Evolutionary conservation across 768 basidiomycete genomes (phyloP).

Genomic region (Phanerodontia chrysosporium): DNA sequence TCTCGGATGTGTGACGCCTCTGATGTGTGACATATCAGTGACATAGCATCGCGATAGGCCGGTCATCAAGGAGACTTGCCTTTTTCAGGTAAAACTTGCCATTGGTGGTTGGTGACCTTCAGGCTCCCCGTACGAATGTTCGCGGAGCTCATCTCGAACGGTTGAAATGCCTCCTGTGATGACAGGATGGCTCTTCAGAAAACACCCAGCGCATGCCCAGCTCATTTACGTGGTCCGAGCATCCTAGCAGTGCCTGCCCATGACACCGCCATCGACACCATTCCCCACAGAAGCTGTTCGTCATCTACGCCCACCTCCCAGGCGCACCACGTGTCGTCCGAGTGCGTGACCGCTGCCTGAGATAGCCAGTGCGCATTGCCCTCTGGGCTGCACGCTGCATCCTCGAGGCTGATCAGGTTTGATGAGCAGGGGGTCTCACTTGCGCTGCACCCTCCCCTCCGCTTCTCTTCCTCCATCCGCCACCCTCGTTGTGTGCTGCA

Average conservation of each 20-base stretch:
- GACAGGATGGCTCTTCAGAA: too few species aligned
- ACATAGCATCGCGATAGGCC: not conserved
- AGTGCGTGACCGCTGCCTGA: not conserved
- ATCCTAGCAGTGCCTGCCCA: not conserved
- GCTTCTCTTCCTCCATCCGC: not conserved
- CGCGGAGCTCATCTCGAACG: too few species aligned
- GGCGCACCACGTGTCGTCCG: not conserved
- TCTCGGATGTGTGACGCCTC: not conserved
- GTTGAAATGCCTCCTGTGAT: too few species aligned
- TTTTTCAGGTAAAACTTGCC: not conserved
- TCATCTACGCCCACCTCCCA: not conserved
- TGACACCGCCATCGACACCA: not conserved
- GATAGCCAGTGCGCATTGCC: slow-evolving; percentile 4
- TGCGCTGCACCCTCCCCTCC: not conserved
- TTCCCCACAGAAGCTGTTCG: not conserved
- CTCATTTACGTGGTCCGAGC: too few species aligned
- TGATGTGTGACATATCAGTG: not conserved
- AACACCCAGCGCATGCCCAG: too few species aligned
- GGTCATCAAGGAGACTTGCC: slow-evolving; percentile 5
- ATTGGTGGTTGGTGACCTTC: not conserved
- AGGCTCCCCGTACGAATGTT: too few species aligned
- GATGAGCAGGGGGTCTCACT: not conserved
- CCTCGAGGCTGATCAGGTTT: slow-evolving; percentile 11
- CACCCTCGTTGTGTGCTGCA: not conserved
- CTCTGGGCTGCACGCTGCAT: slow-evolving; percentile 1